phyloP scores from a whole-genome alignment of 129 eudicot species.

The Ambrosia trifida region DNA sequence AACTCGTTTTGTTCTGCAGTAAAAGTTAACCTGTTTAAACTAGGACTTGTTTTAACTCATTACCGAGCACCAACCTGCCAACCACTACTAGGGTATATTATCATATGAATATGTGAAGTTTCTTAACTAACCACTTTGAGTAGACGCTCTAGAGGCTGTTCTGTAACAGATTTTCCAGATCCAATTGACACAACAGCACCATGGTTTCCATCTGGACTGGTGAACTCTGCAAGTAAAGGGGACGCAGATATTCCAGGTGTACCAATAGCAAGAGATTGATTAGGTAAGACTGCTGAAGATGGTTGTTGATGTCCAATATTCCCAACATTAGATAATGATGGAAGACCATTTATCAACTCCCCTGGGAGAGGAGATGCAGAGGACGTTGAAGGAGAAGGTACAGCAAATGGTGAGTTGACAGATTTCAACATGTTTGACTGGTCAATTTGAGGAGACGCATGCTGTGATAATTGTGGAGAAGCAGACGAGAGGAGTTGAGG shows the following conservation, averaged over 20 bases:
- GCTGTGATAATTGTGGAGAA: constrained; percentile 82
- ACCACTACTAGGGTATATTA: background rate
- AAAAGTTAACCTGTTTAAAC: background rate
- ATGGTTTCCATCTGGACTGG: constrained; percentile 68
- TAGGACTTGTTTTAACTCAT: background rate
- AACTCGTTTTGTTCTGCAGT: background rate
- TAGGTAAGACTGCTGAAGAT: constrained; percentile 45
- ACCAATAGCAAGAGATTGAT: constrained; percentile 52
- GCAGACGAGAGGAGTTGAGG: constrained; percentile 67
- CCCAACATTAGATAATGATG: constrained; percentile 62
- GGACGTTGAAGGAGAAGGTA: constrained; percentile 81
- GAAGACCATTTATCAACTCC: constrained; percentile 52
- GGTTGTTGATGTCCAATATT: constrained; percentile 59
- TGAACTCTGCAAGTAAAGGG: constrained; percentile 88
- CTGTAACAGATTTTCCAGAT: constrained; percentile 69
- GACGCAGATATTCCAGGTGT: constrained; percentile 98
- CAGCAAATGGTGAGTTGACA: constrained; percentile 75
- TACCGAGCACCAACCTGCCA: background rate
- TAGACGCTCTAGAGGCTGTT: constrained; percentile 86
- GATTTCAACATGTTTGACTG: constrained; percentile 68
- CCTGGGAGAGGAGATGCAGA: constrained; percentile 79
- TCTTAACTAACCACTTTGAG: constrained; percentile 65
- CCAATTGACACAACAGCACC: constrained; percentile 47
- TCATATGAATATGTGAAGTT: constrained; percentile 1
- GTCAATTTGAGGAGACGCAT: constrained; percentile 86